Conservation (phyloP, 352 stramenopile genomes). For the Phytopythium cucurbitacearum region DNA sequence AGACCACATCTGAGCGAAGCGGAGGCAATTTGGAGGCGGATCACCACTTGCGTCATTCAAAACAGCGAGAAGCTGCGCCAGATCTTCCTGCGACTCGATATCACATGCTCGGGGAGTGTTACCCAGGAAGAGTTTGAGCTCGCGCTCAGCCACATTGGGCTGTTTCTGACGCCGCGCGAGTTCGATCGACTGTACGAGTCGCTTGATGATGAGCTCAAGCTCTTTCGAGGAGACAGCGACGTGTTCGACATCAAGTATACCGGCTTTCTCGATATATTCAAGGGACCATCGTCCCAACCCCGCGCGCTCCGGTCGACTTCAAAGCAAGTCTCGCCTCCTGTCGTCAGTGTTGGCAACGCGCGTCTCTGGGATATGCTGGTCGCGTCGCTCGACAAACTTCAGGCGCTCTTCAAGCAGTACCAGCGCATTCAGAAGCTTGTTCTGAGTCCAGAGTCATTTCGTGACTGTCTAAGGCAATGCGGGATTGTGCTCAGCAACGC, state of each 20-base stretch:
- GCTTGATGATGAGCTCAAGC: conserved; percentile 31
- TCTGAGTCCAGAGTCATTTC: conserved; percentile 56
- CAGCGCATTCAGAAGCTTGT: conserved; percentile 44
- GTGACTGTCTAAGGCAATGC: conserved; percentile 51
- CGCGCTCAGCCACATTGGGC: conserved; percentile 61
- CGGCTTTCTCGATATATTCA: conserved; percentile 48
- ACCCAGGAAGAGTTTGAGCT: conserved; percentile 68
- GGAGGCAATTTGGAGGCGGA: conserved; percentile 51
- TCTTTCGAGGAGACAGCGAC: conserved; percentile 10
- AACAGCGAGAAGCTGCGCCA: conserved; percentile 64
- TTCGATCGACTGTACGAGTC: conserved; percentile 65
- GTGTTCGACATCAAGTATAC: conserved; percentile 54
- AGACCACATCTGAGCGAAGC: conserved; percentile 20
- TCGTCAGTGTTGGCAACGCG: conserved; percentile 38
- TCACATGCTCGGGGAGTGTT: conserved; percentile 56
- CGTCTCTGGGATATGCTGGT: conserved; percentile 66
- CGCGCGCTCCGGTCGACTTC: conserved; percentile 29
- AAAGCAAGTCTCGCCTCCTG: conserved; percentile 35
- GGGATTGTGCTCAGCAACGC: conserved; percentile 62
- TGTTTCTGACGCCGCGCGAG: conserved; percentile 63
- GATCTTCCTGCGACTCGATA: conserved; percentile 81
- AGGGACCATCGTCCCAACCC: conserved; percentile 14
- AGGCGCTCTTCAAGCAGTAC: conserved; percentile 51
- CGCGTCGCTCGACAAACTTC: conserved; percentile 36
- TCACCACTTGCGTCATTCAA: conserved; percentile 41